Conservation (phyloP, 192 early-diverging fungal species). For the Backusella westeae region DNA sequence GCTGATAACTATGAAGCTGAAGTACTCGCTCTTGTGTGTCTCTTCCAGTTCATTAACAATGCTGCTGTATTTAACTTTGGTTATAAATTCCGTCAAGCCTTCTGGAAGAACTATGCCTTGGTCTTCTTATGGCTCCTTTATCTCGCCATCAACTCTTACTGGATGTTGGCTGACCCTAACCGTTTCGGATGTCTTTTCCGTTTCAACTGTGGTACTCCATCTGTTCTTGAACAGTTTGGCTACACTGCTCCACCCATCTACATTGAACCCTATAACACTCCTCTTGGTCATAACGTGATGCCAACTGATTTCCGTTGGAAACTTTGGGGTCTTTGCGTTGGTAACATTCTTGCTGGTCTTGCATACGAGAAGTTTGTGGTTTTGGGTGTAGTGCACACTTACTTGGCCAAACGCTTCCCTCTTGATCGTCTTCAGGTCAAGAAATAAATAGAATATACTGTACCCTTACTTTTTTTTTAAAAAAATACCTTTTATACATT, state of each 20-base stretch:
- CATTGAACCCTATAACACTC: constrained; percentile 54
- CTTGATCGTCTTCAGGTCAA: constrained; percentile 39
- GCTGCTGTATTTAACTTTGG: constrained; percentile 68
- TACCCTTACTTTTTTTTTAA: neutral
- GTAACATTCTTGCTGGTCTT: constrained; percentile 42
- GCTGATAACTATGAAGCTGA: constrained; percentile 73
- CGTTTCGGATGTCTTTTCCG: constrained; percentile 65
- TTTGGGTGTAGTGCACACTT: constrained; percentile 45
- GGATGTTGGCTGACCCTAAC: constrained; percentile 68
- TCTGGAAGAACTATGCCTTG: constrained; percentile 58
- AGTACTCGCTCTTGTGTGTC: constrained; percentile 49
- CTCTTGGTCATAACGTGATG: constrained; percentile 61
- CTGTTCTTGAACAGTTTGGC: constrained; percentile 20
- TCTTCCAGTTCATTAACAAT: constrained; percentile 70
- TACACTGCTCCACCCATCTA: constrained; percentile 13
- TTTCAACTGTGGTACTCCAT: constrained; percentile 33
- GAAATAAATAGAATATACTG: constrained; percentile 20
- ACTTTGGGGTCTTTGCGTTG: constrained; percentile 52
- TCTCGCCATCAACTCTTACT: constrained; percentile 51
- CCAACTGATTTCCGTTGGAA: constrained; percentile 52
- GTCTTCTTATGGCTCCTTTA: constrained; percentile 49
- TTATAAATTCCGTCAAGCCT: constrained; percentile 55
- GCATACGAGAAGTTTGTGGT: constrained; percentile 49
- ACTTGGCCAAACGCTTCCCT: constrained; percentile 44
- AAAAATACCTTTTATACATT: neutral